These are phyloP conservation scores for Amanita fuliginea DNA, from an alignment of 768 basidiomycete species.

Conservation along the genomic window DNA sequence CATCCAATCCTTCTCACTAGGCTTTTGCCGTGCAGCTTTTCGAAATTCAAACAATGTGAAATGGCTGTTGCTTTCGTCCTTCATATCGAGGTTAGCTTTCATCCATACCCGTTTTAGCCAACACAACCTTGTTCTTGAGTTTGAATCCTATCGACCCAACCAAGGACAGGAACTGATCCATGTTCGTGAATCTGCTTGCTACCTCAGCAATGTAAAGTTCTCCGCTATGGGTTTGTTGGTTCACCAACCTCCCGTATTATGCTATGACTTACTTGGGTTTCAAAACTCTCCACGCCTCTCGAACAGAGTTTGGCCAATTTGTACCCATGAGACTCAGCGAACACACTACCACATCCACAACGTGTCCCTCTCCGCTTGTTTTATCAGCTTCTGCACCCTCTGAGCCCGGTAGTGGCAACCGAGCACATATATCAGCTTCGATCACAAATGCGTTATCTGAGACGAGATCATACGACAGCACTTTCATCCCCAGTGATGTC, in stretches of 20 bases:
- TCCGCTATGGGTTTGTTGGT: slow-evolving; percentile 35
- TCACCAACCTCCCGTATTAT: not conserved
- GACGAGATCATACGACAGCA: slow-evolving; percentile 74
- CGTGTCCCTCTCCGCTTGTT: slow-evolving; percentile 47
- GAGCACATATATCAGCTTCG: slow-evolving; percentile 81
- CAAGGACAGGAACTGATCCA: slow-evolving; percentile 56
- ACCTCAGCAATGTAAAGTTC: slow-evolving; percentile 86
- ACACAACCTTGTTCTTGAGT: slow-evolving; percentile 51
- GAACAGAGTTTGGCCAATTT: slow-evolving; percentile 88
- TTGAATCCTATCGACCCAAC: slow-evolving; percentile 65
- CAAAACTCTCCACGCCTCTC: slow-evolving; percentile 84
- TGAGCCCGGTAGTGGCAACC: slow-evolving; percentile 79
- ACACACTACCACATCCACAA: slow-evolving; percentile 89
- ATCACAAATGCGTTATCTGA: slow-evolving; percentile 67
- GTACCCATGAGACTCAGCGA: slow-evolving; percentile 94
- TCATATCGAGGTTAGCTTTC: slow-evolving; percentile 3
- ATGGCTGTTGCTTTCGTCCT: slow-evolving; percentile 80
- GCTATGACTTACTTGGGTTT: slow-evolving; percentile 54
- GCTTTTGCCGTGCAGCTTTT: slow-evolving; percentile 39
- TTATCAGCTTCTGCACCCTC: slow-evolving; percentile 30
- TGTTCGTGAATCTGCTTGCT: slow-evolving; percentile 64
- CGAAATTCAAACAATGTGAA: slow-evolving; percentile 78
- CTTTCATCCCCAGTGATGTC: slow-evolving; percentile 52
- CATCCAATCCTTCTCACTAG: slow-evolving; percentile 50
- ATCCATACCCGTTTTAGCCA: not conserved